A percentile compares a stretch with the other conserved stretches of the same genome.
Evolutionary conservation across 2,329 filamentous ascomycete species (phyloP).

Genomic region (Clonostachys rhizophaga): DNA sequence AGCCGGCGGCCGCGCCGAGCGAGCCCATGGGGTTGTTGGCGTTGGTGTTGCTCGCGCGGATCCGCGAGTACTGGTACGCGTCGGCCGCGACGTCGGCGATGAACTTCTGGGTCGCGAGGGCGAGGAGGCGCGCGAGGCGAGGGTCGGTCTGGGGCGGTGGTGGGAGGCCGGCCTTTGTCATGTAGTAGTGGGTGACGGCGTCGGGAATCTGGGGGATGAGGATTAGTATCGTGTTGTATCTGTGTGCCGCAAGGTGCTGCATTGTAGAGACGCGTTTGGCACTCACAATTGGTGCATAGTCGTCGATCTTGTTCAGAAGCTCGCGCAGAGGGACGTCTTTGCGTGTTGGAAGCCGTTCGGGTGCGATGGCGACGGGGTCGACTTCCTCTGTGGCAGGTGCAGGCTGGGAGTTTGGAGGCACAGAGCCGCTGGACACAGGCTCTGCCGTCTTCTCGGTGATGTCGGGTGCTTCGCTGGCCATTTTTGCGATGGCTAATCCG

Average conservation of each 20-base stretch:
- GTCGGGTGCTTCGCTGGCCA: slow-evolving; percentile 7
- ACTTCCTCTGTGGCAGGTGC: slow-evolving; percentile 22
- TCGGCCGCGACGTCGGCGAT: slow-evolving; percentile 96
- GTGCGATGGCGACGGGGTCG: slow-evolving; percentile 47
- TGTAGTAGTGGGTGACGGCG: slow-evolving; percentile 96
- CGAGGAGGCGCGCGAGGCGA: slow-evolving; percentile 86
- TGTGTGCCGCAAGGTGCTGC: not conserved
- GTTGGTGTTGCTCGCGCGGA: slow-evolving; percentile 81
- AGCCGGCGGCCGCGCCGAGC: slow-evolving; percentile 64
- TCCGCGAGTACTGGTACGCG: slow-evolving; percentile 95
- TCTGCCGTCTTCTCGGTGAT: slow-evolving; percentile 1
- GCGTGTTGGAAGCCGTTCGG: slow-evolving; percentile 61
- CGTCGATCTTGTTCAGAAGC: slow-evolving; percentile 94
- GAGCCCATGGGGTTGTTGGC: slow-evolving; percentile 90
- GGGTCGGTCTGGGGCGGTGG: slow-evolving; percentile 87
- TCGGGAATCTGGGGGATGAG: slow-evolving; percentile 74
- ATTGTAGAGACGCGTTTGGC: not conserved
- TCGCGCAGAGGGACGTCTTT: slow-evolving; percentile 92
- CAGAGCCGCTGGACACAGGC: slow-evolving; percentile 12
- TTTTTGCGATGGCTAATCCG: not conserved
- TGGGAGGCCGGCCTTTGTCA: slow-evolving; percentile 90
- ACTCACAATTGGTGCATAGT: slow-evolving; percentile 91
- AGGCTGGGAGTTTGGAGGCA: slow-evolving; percentile 17
- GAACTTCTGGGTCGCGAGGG: slow-evolving; percentile 98
- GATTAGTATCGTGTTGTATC: slow-evolving; percentile 4